phyloP scores from a whole-genome alignment of 2,329 filamentous ascomycete species.

The Ramularia collo-cygni region DNA sequence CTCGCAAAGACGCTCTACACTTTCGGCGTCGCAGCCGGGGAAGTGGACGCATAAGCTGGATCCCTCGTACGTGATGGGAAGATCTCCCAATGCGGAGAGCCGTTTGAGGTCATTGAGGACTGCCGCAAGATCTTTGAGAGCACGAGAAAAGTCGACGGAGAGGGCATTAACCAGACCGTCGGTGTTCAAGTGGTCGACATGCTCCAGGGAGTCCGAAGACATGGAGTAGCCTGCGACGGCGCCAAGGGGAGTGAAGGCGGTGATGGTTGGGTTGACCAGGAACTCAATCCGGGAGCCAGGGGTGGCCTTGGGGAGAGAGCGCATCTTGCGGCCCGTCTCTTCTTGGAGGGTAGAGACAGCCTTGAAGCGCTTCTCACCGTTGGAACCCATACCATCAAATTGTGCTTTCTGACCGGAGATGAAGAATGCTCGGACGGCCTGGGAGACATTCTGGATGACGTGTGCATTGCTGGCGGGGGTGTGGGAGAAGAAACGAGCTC shows the following conservation, averaged over 20 bases:
- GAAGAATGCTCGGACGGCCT: constrained; percentile 85
- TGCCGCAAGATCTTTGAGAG: constrained; percentile 73
- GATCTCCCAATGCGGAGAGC: constrained; percentile 69
- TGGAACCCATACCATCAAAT: constrained; percentile 67
- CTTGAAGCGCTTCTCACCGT: constrained; percentile 73
- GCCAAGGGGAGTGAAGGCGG: constrained; percentile 69
- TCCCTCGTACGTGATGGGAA: constrained; percentile 69
- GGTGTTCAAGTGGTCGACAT: constrained; percentile 62
- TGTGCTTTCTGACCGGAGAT: constrained; percentile 83
- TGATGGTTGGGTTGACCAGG: constrained; percentile 79
- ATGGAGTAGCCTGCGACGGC: constrained; percentile 49
- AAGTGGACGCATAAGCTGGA: constrained; percentile 75
- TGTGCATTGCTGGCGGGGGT: constrained; percentile 77
- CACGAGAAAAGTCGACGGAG: constrained; percentile 79
- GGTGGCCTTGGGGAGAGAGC: constrained; percentile 47
- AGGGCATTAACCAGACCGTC: constrained; percentile 80
- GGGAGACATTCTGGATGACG: constrained; percentile 90
- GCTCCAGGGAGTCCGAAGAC: constrained; percentile 24
- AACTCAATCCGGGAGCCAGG: constrained; percentile 87
- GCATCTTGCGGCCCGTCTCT: constrained; percentile 62
- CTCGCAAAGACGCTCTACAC: constrained; percentile 74
- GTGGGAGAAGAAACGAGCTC: constrained; percentile 83
- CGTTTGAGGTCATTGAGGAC: constrained; percentile 75
- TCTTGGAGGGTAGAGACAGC: constrained; percentile 68
- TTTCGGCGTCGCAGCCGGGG: constrained; percentile 77